phyloP scores from a whole-genome alignment of 176 grass and related monocot species.

The Aegilops bicornis region DNA sequence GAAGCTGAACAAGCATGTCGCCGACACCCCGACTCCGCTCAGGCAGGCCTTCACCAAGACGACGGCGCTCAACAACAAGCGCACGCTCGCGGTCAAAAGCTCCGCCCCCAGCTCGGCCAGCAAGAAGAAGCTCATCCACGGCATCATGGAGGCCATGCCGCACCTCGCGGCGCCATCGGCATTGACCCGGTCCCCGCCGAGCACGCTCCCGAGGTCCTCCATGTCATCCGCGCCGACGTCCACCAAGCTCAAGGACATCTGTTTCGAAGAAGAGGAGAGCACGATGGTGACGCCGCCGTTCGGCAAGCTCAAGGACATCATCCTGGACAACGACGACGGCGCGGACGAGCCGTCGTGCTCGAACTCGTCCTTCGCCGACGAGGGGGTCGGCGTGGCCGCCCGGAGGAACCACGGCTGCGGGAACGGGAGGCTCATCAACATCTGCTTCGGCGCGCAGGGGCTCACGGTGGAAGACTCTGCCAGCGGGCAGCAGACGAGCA shows the following conservation, averaged over 20 bases:
- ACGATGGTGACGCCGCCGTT: conserved; percentile 25
- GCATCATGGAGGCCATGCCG: conserved; percentile 85
- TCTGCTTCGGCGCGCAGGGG: conserved; percentile 87
- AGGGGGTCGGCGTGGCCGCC: conserved; percentile 17
- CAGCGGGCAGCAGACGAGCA: conserved; percentile 52
- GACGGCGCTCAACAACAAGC: conserved; percentile 64
- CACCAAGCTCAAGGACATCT: conserved; percentile 55
- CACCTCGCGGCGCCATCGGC: conserved; percentile 23
- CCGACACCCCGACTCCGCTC: conserved; percentile 65
- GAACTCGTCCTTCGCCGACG: conserved; percentile 43
- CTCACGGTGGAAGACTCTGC: conserved; percentile 54
- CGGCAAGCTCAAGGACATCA: conserved; percentile 59
- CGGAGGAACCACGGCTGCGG: conserved; percentile 39
- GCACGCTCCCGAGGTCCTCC: conserved; percentile 30
- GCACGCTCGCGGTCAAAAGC: conserved; percentile 64
- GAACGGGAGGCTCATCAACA: conserved; percentile 73
- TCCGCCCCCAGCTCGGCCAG: conserved; percentile 47
- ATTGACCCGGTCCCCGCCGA: not conserved
- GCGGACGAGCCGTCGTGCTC: conserved; percentile 65
- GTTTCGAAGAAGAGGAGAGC: conserved; percentile 46
- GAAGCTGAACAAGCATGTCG: conserved; percentile 35
- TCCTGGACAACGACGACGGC: conserved; percentile 32
- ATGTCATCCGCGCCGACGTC: conserved; percentile 32
- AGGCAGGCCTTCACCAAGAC: conserved; percentile 63
- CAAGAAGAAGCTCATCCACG: conserved; percentile 85